phyloP scores from a whole-genome alignment of 2,329 filamentous ascomycete genomes.

The Trematosphaeria pertusa region DNA sequence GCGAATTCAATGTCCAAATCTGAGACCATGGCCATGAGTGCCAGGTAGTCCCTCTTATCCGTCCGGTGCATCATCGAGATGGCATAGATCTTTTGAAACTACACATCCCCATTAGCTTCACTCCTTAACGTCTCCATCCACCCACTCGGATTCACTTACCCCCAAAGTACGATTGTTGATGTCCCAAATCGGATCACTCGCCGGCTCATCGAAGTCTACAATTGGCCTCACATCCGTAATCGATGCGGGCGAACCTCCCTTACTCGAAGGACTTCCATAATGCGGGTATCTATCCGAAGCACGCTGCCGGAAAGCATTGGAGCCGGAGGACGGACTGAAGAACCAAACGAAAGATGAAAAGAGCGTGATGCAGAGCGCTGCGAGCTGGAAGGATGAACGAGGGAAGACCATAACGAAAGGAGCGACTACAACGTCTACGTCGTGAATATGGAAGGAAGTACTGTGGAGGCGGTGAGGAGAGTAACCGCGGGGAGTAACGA shows the following conservation, averaged over 20 bases:
- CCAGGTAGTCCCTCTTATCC: constrained; percentile 19
- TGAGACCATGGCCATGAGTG: constrained; percentile 14
- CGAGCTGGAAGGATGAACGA: constrained; percentile 1
- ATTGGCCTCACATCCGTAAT: constrained; percentile 1
- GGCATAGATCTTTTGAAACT: constrained; percentile 25
- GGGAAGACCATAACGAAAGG: background rate
- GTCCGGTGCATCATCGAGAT: constrained; percentile 22
- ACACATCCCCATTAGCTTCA: no score
- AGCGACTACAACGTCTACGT: background rate
- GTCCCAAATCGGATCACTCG: constrained; percentile 16
- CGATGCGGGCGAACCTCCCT: background rate
- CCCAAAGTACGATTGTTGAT: constrained; percentile 19
- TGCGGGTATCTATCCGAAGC: background rate
- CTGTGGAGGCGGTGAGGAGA: background rate
- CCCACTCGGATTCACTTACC: no score
- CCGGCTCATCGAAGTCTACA: constrained; percentile 9
- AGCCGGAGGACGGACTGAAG: background rate
- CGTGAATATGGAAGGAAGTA: background rate
- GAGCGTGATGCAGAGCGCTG: constrained; percentile 1
- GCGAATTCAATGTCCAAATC: constrained; percentile 18
- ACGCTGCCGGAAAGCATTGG: background rate
- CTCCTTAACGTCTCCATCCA: no score
- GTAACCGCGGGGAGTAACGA: background rate
- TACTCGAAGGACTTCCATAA: no score
- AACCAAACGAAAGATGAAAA: constrained; percentile 1